A percentile compares a stretch with the other conserved stretches of the same genome.
These are phyloP conservation scores for Teunomyces pallodes DNA, from an alignment of 805 yeast species.

Conservation along the genomic window DNA sequence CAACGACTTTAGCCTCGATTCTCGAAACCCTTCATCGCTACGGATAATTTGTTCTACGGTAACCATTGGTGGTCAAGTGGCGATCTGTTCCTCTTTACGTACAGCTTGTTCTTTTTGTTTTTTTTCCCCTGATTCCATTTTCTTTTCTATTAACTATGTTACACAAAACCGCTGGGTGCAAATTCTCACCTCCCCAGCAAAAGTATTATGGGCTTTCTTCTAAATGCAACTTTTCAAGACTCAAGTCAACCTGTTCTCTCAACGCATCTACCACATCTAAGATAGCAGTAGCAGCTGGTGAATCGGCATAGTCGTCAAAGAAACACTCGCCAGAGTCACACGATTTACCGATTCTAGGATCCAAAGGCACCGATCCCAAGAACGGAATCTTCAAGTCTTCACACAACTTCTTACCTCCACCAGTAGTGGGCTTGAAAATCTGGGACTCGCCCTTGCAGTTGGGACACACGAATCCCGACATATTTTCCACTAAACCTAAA, in stretches of 20 bases:
- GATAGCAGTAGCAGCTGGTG: conserved; percentile 89
- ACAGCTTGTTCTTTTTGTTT: neutral
- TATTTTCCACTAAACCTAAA: conserved; percentile 91
- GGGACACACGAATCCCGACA: conserved; percentile 99
- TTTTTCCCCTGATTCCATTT: neutral
- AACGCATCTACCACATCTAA: conserved; percentile 75
- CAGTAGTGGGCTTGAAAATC: conserved; percentile 93
- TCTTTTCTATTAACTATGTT: neutral
- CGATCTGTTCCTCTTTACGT: neutral
- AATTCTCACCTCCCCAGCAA: neutral
- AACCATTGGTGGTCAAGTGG: neutral
- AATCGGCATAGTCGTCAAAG: conserved; percentile 79
- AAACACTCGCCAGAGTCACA: conserved; percentile 88
- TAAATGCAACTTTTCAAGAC: conserved; percentile 5
- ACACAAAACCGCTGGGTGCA: neutral
- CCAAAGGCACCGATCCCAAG: conserved; percentile 91
- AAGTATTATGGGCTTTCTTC: neutral
- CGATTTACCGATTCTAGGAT: conserved; percentile 87
- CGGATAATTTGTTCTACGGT: conserved; percentile 9
- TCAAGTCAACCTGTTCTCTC: conserved; percentile 14
- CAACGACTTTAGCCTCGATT: conserved; percentile 31
- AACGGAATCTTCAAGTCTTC: conserved; percentile 74
- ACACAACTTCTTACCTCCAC: conserved; percentile 88
- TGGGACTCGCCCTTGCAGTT: conserved; percentile 85
- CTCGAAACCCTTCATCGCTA: conserved; percentile 19